Evolutionary conservation across 306 rosid genomes (phyloP), one percentile per base, ranked within the genome.

Genomic region (Glycine soja): DNA sequence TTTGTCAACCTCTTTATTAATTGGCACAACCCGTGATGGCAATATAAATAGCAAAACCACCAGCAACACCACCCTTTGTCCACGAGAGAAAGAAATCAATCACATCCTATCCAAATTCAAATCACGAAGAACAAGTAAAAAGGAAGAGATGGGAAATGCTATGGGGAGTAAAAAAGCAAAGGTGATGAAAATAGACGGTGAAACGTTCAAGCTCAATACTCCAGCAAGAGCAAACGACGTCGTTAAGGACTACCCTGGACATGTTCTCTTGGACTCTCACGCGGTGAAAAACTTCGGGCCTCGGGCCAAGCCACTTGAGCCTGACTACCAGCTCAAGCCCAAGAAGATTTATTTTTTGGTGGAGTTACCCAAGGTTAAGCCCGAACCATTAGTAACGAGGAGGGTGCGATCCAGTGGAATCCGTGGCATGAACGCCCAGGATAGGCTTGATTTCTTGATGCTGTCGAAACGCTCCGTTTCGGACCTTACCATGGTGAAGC

Each of bases 181-280:
- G 79, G 93, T 94, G 59, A 91, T 94, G 98, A 94, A 88, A 71
- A 83, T 90, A 46, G 85, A 88, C 18, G 98, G 98, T 0, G 98
- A 94, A 76, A 91, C 89, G 45, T 64, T 92, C 80, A 91, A 92
- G 78, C 38, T 89, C 8, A 86, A 86, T 83, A 86, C 90, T 3
- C 98, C 98, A 0, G 75, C 86, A 10, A 67, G 56, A 77, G 97
- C 79, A 10, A 57, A 74, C 70, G 97, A 92, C 64, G 91, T 92
- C 46, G 87, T 89, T 0, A 92, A 84, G 58, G 86, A 85, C 51
- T 70, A 94, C 53, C 97, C 97, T 0, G 93, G 87, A 14, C 89
- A 91, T 47, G 92, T 88, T 2, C 79, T 94, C 0, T 30, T 92
- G 0, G 94, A 92, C 14, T 92, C 97, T 0, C 82, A 91, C 16